Evolutionary conservation across 176 grass and related monocot genomes (phyloP), one percentile per base, ranked within the genome.

Genomic region (Aegilops sharonensis): DNA sequence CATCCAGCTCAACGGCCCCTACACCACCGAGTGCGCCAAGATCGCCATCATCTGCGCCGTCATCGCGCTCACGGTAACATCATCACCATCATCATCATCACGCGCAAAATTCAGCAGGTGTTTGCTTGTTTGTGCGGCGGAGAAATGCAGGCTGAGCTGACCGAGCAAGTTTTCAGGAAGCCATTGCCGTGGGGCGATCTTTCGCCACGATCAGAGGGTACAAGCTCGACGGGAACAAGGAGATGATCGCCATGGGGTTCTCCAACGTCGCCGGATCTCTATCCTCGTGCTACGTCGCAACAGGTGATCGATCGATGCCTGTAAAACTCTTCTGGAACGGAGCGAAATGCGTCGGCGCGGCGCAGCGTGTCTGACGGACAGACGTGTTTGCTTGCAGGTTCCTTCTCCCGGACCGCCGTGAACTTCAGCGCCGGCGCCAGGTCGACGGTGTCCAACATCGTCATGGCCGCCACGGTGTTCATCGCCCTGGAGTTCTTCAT

Each of bases 251-350:
- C 0, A 95, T 98, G 92, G 97, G 97, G 25, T 91, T 86, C 68
- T 95, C 91, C 61, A 98, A 98, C 69, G 69, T 98, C 30, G 93
- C 92, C 23, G 97, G 97, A 83, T 98, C 97, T 83, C 43, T 98
- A 9, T 94, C 97, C 50, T 98, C 97, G 13, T 98, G 97, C 71
- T 98, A 98, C 70, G 90, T 95, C 23, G 97, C 97, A 79, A 98
- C 97, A 91, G 97, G 97, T 98, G 76, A 85, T 21, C 47, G 18
- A 3, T 60, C 21, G 30, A 21, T 79, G 9, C 21, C 23, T 74
- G 36, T 8, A 36, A 45, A 39, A 43, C 21, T 23, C 79, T 61
- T 84, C 79, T 10, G 36, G 11, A 34, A 59, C 13, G 59, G 14
- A 83, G 2, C 18, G 29, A 83, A 68, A 74, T 47, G 32, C 52